A percentile compares a stretch with the other conserved stretches of the same genome.
Evolutionary conservation across 768 basidiomycete species (phyloP).

Genomic region (Boletus barrowsii): DNA sequence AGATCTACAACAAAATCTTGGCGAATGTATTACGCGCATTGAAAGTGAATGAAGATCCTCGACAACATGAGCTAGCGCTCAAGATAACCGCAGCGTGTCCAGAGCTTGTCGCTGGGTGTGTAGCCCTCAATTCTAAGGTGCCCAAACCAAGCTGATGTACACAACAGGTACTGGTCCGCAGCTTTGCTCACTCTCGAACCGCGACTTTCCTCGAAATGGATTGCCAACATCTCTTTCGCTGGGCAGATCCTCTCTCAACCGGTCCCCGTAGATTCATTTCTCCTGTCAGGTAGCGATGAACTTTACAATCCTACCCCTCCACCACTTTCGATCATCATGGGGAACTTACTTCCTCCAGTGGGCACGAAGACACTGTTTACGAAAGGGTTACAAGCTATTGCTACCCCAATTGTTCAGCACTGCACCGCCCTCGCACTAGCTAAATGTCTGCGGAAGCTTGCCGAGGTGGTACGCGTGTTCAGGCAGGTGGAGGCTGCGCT

Average conservation of each 20-base stretch:
- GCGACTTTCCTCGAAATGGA: conserved; percentile 86
- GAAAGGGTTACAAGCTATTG: conserved; percentile 73
- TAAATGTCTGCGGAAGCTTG: conserved; percentile 73
- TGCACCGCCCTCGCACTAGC: conserved; percentile 76
- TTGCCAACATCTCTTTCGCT: conserved; percentile 82
- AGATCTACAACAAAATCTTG: conserved; percentile 80
- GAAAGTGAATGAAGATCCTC: conserved; percentile 84
- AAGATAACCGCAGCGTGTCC: conserved; percentile 82
- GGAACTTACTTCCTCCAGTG: conserved; percentile 74
- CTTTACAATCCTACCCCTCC: conserved; percentile 75
- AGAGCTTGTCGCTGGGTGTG: conserved; percentile 77
- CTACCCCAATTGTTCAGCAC: conserved; percentile 73
- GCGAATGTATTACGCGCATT: conserved; percentile 68
- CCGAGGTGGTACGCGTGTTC: conserved; percentile 49
- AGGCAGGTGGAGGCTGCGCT: conserved; percentile 48
- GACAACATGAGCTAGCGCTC: conserved; percentile 80
- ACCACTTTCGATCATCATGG: conserved; percentile 63
- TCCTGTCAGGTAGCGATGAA: conserved; percentile 41
- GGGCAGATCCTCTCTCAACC: conserved; percentile 76
- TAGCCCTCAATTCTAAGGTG: conserved; percentile 1
- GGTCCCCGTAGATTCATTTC: conserved; percentile 62
- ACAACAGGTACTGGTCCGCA: conserved; percentile 66
- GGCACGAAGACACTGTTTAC: conserved; percentile 72
- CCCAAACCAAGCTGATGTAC: conserved; percentile 11
- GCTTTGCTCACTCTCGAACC: conserved; percentile 77